Conservation (phyloP, 208 protist species). For the Wallacemonas sp. region DNA sequence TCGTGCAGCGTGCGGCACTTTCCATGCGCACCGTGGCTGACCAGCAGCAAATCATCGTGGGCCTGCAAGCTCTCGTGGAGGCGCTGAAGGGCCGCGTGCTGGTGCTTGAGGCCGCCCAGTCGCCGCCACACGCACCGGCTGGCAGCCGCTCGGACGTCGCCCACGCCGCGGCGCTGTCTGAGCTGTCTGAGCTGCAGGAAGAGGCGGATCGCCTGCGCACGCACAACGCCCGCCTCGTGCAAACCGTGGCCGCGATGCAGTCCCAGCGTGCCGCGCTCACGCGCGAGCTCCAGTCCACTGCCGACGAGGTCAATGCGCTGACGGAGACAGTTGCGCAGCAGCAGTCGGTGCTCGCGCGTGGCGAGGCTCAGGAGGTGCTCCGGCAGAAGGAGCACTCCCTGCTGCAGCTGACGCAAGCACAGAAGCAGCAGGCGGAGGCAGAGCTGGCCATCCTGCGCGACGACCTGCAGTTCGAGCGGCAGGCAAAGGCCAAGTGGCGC, state of each 20-base stretch:
- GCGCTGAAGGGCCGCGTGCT: slow-evolving; percentile 47
- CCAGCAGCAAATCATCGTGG: slow-evolving; percentile 70
- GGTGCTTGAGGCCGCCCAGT: slow-evolving; percentile 22
- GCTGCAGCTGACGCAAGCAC: slow-evolving; percentile 25
- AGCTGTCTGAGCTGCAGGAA: background rate
- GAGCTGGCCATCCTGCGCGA: slow-evolving; percentile 15
- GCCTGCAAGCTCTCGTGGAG: slow-evolving; percentile 56
- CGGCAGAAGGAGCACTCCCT: slow-evolving; percentile 22
- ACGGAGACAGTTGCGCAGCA: background rate
- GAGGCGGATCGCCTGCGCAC: slow-evolving; percentile 1
- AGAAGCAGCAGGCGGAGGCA: slow-evolving; percentile 27
- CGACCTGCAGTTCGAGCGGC: slow-evolving; percentile 4
- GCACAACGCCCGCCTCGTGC: slow-evolving; percentile 6
- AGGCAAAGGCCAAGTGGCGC: slow-evolving; percentile 7
- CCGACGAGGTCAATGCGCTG: background rate
- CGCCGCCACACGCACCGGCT: background rate
- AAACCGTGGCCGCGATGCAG: slow-evolving; percentile 5
- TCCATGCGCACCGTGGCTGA: slow-evolving; percentile 66
- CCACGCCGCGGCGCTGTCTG: background rate
- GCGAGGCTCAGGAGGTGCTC: background rate
- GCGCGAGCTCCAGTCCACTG: background rate
- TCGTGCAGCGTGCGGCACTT: slow-evolving; percentile 23
- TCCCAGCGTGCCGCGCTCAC: background rate
- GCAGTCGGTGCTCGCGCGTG: background rate
- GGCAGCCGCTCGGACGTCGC: background rate